Percentiles rank a stretch among this genome's conserved stretches.
Conservation (phyloP, 208 protist genomes). For the Strigomonas culicis region DNA sequence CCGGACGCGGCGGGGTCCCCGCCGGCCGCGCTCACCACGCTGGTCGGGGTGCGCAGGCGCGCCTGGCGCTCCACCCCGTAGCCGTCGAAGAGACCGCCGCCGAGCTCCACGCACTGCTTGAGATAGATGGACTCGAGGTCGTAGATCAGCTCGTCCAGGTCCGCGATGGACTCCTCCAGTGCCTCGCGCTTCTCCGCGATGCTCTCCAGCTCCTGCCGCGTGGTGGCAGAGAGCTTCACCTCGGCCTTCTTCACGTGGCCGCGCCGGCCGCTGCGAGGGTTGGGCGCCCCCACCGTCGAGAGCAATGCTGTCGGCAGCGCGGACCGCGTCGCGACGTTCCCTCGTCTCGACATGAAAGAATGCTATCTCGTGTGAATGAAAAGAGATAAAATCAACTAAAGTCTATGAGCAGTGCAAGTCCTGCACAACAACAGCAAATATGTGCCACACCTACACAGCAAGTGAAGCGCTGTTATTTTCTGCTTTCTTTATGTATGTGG, state of each 20-base stretch:
- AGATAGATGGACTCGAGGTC: conserved; percentile 62
- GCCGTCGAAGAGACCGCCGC: conserved; percentile 75
- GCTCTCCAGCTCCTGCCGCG: conserved; percentile 28
- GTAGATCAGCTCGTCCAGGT: conserved; percentile 57
- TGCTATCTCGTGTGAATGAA: not conserved
- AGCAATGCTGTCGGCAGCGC: not conserved
- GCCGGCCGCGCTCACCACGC: not conserved
- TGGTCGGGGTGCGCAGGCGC: not conserved
- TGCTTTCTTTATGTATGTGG: too few relatives aligned
- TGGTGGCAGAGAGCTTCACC: conserved; percentile 12
- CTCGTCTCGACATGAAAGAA: not conserved
- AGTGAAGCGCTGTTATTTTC: too few relatives aligned
- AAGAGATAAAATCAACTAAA: not conserved
- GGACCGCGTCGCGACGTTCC: conserved; percentile 19
- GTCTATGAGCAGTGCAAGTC: not conserved
- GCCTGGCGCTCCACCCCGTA: conserved; percentile 64
- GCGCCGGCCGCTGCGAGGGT: not conserved
- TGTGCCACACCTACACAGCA: too few relatives aligned
- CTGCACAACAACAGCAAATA: too few relatives aligned
- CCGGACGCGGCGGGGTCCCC: not conserved
- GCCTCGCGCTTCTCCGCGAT: conserved; percentile 40
- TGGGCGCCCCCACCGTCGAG: not conserved
- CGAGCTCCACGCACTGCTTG: conserved; percentile 51
- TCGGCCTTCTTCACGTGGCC: not conserved
- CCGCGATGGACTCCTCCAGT: conserved; percentile 34